Base-by-base conservation (phyloP, 345 rosid species). In the Linum usitatissimum region DNA sequence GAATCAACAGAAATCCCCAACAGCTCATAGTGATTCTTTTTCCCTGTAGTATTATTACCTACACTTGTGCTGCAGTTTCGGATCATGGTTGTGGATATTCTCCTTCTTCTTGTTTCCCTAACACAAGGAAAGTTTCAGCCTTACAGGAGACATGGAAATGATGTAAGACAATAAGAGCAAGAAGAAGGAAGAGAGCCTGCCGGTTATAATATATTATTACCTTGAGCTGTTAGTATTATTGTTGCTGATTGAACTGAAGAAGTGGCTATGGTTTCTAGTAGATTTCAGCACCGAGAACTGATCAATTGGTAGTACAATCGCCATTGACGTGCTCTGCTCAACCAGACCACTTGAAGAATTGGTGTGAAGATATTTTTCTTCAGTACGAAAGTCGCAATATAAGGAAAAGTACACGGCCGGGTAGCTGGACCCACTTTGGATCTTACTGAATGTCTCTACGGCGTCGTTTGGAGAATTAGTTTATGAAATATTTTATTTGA, bases 1-100 rank as follows among this genome's bases (percentile, higher is more conserved):
- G 84, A 82, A 56, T 76, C 82, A 3, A 62, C 68, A 31, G 84
- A 31, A 55, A 85, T 79, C 54, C 86, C 83, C 0, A 85, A 74
- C 73, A 85, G 69, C 56, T 81, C 83, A 51, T 83, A 81, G 77
- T 83, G 75, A 68, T 76, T 73, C 76, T 68, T 72, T 55, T 72
- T 59, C 48, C 61, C 51, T 7, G 51, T 66, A n/a, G 62, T 62
- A 69, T 68, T 60, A 34, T 57, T 64, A 17, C 53, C 64, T 20
- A 17, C 69, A 57, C 61, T 74, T 39, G 7, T 42, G 65, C 34
- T 19, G 17, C 75, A 63, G 39, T 85, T 77, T 17, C 70, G 77
- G 31, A 80, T 63, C 45, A 30, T 68, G n/a, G 59, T 64, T 45
- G 51, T 45, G 51, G 51, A 45, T 20, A 57, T 38, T 59, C 34